Conservation (phyloP, 2,329 filamentous ascomycete genomes). For the Epicoccum sorghinum region DNA sequence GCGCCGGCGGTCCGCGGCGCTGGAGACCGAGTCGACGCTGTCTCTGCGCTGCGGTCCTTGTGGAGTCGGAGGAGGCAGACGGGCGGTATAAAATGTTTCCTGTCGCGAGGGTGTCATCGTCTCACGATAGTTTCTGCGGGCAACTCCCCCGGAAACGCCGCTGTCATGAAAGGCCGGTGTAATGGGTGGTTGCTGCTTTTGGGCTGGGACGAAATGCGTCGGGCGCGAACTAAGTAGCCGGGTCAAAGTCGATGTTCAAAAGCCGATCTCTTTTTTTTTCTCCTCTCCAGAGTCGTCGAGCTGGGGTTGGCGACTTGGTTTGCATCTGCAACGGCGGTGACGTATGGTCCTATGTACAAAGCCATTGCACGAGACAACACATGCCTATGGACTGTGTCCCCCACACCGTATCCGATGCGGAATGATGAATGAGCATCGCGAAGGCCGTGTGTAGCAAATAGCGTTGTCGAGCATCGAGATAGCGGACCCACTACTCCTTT, state of each 20-base stretch:
- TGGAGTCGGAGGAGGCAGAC: background rate
- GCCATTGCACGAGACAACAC: background rate
- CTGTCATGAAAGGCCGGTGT: background rate
- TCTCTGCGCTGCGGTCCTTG: background rate
- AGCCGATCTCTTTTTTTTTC: no score
- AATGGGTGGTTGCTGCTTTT: background rate
- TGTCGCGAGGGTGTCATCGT: background rate
- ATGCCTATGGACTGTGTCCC: background rate
- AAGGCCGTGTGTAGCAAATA: constrained; percentile 12
- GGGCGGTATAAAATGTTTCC: constrained; percentile 11
- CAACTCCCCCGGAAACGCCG: no score
- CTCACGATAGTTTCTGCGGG: no score
- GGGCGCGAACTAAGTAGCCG: constrained; percentile 5
- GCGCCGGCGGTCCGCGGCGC: constrained; percentile 25
- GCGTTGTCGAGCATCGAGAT: constrained; percentile 5
- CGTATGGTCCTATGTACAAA: no score
- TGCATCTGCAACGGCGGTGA: no score
- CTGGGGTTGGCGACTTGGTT: background rate
- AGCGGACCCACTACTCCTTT: constrained; percentile 13
- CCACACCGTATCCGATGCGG: constrained; percentile 1
- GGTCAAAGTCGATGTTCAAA: background rate
- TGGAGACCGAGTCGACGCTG: constrained; percentile 23
- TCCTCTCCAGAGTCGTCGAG: background rate
- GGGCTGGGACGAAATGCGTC: background rate
- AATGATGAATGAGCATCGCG: constrained; percentile 12